These are phyloP conservation scores for Phytophthora pluvialis DNA, from an alignment of 352 stramenopile genomes.

Conservation along the genomic window DNA sequence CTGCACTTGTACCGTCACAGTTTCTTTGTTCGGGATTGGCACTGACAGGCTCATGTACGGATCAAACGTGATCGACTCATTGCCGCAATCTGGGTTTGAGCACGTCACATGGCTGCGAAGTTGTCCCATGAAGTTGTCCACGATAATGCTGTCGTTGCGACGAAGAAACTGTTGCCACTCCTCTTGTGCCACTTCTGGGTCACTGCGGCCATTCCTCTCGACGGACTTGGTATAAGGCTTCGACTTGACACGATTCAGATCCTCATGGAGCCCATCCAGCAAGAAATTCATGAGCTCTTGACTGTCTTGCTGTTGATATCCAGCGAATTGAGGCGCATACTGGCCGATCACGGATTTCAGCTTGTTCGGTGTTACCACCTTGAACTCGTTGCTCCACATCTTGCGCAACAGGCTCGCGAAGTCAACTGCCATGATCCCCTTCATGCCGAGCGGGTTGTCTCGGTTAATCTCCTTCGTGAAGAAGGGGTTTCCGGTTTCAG, in stretches of 20 bases:
- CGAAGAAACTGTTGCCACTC: constrained; percentile 88
- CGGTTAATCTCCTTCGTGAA: constrained; percentile 93
- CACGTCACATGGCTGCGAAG: constrained; percentile 90
- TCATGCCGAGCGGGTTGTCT: constrained; percentile 94
- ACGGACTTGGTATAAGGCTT: constrained; percentile 85
- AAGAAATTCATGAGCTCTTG: constrained; percentile 94
- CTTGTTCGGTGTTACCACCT: constrained; percentile 71
- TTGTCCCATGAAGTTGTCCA: constrained; percentile 92
- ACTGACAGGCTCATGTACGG: constrained; percentile 91
- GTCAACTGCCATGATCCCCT: constrained; percentile 94
- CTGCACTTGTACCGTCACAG: constrained; percentile 58
- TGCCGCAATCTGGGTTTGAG: constrained; percentile 68
- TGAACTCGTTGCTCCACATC: constrained; percentile 94
- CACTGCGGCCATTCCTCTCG: constrained; percentile 70
- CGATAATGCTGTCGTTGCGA: constrained; percentile 93
- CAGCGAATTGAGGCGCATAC: constrained; percentile 90
- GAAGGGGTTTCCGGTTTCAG: constrained; percentile 41
- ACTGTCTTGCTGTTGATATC: constrained; percentile 91
- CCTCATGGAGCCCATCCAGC: constrained; percentile 92
- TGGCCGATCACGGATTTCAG: constrained; percentile 88
- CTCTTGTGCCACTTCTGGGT: constrained; percentile 73
- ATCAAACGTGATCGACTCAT: constrained; percentile 90
- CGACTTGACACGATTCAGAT: constrained; percentile 87
- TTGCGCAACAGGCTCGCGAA: constrained; percentile 95
- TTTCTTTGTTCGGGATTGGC: constrained; percentile 82